Base-by-base conservation (phyloP, 768 basidiomycete genomes). In the Naganishia antarctica region DNA sequence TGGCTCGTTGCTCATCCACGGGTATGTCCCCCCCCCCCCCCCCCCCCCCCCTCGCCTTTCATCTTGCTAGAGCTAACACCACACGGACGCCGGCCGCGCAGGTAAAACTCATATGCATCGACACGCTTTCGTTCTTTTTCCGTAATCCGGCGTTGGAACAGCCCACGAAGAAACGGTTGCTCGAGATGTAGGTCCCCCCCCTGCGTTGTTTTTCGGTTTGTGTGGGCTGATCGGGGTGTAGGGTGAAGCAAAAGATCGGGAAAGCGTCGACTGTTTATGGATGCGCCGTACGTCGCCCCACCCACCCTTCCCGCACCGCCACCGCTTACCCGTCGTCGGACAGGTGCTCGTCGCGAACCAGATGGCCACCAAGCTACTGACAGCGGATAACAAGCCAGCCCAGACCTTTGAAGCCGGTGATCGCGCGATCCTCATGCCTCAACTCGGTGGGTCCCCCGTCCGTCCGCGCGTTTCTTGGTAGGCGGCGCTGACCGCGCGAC, bases 61-160 rank as follows among this genome's bases (percentile, higher is more conserved):
- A 1, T 59, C 73, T 29, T 71, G 71, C 47, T 71, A 45, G 58
- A 74, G 73, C 50, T 71, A 73, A 46, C 66, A 70, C 12, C 70
- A 75, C 26, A 70, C 71, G 18, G 46, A 37, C 44, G 49, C 47
- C 45, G 25, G 25, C 50, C 49, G 58, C 60, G 45, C 60, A 73
- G 71, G 70, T 73, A 16, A 68, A 70, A 51, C 70, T 77, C n/a
- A 63, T 77, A 3, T 60, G 74, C 21, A 70, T 77, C 40, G 76
- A 77, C 60, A 74, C 72, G 1, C 60, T 77, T 32, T 75, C 74
- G 31, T 75, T 49, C 63, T 75, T 76, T 58, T 73, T 77, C 53
- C 66, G 76, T 2, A 72, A 76, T 26, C 76, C 76, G 9, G 41
- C 61, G 8, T 37, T 74, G 29, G 73, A 74, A 16, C 53, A 67